A percentile compares a stretch with the other conserved stretches of the same genome.
These are phyloP conservation scores for Neonectria coccinea DNA, from an alignment of 2,329 filamentous ascomycete species.

Conservation along the genomic window DNA sequence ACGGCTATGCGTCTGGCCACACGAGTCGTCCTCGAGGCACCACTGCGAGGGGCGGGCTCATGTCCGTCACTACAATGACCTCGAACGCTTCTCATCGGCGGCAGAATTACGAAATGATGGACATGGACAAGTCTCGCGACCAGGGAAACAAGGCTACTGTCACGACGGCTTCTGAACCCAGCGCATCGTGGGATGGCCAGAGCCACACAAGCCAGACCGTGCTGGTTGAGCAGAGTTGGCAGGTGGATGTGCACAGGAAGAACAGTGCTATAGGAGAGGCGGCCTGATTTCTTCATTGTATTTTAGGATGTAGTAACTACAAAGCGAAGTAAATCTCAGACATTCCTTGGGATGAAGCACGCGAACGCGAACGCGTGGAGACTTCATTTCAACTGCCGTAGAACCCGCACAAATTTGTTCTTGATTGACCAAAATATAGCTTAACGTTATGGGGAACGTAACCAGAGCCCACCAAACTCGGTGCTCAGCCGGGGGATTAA, in stretches of 20 bases:
- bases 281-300: background rate
- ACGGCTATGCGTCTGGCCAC: conserved; percentile 14
- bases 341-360: too few relatives aligned
- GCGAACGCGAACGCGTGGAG: too few relatives aligned
- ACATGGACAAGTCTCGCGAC: conserved; percentile 25
- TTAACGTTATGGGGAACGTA: too few relatives aligned
- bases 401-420: too few relatives aligned
- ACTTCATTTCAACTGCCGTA: too few relatives aligned
- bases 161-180: conserved; percentile 17
- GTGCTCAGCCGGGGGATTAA: too few relatives aligned
- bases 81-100: conserved; percentile 29
- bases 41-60: conserved; percentile 6
- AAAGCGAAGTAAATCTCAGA: too few relatives aligned
- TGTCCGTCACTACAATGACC: conserved; percentile 19
- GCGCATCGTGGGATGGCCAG: conserved; percentile 37
- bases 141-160: conserved; percentile 18
- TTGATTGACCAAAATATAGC: too few relatives aligned
- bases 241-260: conserved; percentile 35
- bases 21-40: conserved; percentile 11
- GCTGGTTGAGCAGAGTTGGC: conserved; percentile 37
- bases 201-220: conserved; percentile 41
- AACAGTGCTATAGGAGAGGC: background rate
- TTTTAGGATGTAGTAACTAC: too few relatives aligned
- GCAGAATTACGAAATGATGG: conserved; percentile 37
- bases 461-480: too few relatives aligned